Evolutionary conservation across 164 flowering plant species (phyloP).

Genomic region (Kingdonia uniflora): DNA sequence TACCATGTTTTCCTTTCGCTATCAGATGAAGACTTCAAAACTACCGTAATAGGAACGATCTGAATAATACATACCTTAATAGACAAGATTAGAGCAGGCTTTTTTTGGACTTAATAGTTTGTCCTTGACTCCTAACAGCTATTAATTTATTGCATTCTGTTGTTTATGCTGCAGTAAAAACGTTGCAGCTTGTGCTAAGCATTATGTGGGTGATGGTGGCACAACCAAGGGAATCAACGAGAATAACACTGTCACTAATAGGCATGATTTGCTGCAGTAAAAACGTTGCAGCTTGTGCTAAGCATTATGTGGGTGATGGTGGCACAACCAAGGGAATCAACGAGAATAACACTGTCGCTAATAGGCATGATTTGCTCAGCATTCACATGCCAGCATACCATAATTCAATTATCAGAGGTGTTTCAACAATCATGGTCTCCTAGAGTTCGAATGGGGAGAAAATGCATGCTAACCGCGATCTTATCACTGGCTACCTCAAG

Average conservation of each 20-base stretch:
- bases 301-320: too few relatives aligned
- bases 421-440: conserved; percentile 37
- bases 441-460: conserved; percentile 36
- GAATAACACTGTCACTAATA: too few relatives aligned
- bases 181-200: too few relatives aligned
- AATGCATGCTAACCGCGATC: too few relatives aligned
- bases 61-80: not conserved
- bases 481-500: too few relatives aligned
- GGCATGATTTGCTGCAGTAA: too few relatives aligned
- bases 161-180: conserved; percentile 15
- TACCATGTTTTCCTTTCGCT: not conserved
- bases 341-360: conserved; percentile 29
- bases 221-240: conserved; percentile 34
- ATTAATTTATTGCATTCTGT: not conserved
- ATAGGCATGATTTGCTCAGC: conserved; percentile 18
- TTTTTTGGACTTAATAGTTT: not conserved
- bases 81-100: not conserved
- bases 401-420: conserved; percentile 37
- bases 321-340: too few relatives aligned
- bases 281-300: too few relatives aligned
- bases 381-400: conserved; percentile 45
- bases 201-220: conserved; percentile 45
- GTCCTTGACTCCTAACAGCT: not conserved
- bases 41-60: too few relatives aligned
- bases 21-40: too few relatives aligned